phyloP scores from a whole-genome alignment of 352 stramenopile genomes.

The Pythium coloratum region DNA sequence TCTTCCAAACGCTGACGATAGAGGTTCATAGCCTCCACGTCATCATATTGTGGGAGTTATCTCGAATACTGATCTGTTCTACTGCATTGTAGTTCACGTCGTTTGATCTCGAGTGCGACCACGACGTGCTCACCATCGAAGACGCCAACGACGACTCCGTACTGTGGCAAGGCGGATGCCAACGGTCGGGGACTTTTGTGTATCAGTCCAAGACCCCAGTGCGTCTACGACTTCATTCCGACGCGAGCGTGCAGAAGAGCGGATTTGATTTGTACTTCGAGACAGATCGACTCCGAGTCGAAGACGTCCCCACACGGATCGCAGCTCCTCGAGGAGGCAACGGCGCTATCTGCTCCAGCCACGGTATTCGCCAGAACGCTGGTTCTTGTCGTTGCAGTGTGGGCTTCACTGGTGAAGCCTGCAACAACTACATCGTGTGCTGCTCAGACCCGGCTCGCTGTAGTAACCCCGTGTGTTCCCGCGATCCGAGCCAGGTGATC shows the following conservation, averaged over 20 bases:
- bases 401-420: constrained; percentile 70
- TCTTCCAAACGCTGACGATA: constrained; percentile 25
- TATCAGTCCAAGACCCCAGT: constrained; percentile 34
- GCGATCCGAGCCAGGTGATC: constrained; percentile 39
- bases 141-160: constrained; percentile 24
- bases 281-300: constrained; percentile 24
- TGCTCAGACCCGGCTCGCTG: constrained; percentile 44
- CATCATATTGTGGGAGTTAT: not conserved
- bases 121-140: constrained; percentile 56
- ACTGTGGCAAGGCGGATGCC: constrained; percentile 60
- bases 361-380: constrained; percentile 32
- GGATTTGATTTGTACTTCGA: constrained; percentile 58
- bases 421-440: constrained; percentile 64
- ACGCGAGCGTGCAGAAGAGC: constrained; percentile 38
- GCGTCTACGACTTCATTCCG: constrained; percentile 40
- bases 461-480: constrained; percentile 37
- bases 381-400: constrained; percentile 58
- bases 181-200: constrained; percentile 38
- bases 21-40: constrained; percentile 4
- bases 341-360: constrained; percentile 36
- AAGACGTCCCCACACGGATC: constrained; percentile 24
- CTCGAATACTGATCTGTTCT: not conserved
- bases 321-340: constrained; percentile 29
- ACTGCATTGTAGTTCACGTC: constrained; percentile 27
- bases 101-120: constrained; percentile 72